phyloP scores from a whole-genome alignment of 2,329 filamentous ascomycete genomes.

The Aspergillus sp. region DNA sequence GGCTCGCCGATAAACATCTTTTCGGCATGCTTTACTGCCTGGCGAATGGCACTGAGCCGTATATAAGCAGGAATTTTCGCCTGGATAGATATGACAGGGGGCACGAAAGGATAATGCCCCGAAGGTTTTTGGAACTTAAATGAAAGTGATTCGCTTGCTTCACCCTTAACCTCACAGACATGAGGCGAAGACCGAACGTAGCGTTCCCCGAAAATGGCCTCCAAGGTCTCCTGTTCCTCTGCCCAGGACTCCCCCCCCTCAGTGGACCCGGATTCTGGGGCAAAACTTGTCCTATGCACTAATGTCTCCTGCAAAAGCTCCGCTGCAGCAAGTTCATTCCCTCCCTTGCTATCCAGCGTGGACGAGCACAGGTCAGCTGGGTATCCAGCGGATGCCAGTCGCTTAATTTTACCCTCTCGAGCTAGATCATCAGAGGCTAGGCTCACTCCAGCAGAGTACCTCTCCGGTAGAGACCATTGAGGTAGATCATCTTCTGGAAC shows the following conservation, averaged over 20 bases:
- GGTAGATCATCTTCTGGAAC: slow-evolving; percentile 97
- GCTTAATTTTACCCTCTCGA: slow-evolving; percentile 71
- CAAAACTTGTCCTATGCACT: slow-evolving; percentile 37
- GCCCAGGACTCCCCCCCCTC: slow-evolving; percentile 58
- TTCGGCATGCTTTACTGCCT: slow-evolving; percentile 62
- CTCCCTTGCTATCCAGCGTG: slow-evolving; percentile 59
- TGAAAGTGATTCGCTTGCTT: slow-evolving; percentile 41
- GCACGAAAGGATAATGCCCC: slow-evolving; percentile 59
- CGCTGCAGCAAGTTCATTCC: slow-evolving; percentile 69
- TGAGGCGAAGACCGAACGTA: slow-evolving; percentile 54
- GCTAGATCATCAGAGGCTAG: slow-evolving; percentile 75
- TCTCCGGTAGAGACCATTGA: slow-evolving; percentile 81
- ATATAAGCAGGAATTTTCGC: slow-evolving; percentile 81
- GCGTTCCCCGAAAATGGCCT: slow-evolving; percentile 74
- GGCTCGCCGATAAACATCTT: slow-evolving; percentile 69
- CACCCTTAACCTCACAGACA: slow-evolving; percentile 63
- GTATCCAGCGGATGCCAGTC: slow-evolving; percentile 76
- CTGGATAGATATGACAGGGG: slow-evolving; percentile 61
- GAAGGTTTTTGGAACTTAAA: slow-evolving; percentile 64
- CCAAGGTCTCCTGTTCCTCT: slow-evolving; percentile 74
- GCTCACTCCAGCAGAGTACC: slow-evolving; percentile 81
- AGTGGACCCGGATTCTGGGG: slow-evolving; percentile 9
- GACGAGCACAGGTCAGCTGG: slow-evolving; percentile 74
- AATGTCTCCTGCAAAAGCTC: slow-evolving; percentile 69
- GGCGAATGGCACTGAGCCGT: slow-evolving; percentile 75